Evolutionary conservation across 805 yeast genomes (phyloP).

Genomic region (Candida gorgasii): DNA sequence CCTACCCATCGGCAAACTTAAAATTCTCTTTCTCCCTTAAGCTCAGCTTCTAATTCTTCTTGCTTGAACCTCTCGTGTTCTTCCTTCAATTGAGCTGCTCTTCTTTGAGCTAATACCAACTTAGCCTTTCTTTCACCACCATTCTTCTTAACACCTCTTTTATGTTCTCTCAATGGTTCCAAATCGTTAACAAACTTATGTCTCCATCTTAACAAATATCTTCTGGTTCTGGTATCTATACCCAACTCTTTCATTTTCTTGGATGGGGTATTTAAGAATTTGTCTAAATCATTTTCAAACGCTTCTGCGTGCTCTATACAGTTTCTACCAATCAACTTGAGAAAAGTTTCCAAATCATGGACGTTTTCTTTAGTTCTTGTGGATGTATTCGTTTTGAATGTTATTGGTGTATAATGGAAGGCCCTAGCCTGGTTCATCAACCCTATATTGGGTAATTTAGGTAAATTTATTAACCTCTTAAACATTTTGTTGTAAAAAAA

Average conservation of each 20-base stretch:
- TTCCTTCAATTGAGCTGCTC: slow-evolving; percentile 60
- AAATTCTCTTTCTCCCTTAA: slow-evolving; percentile 44
- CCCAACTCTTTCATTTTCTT: slow-evolving; percentile 71
- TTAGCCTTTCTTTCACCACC: slow-evolving; percentile 87
- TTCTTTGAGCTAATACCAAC: slow-evolving; percentile 49
- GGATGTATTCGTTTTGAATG: slow-evolving; percentile 53
- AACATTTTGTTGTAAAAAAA: slow-evolving; percentile 9
- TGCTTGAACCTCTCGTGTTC: slow-evolving; percentile 45
- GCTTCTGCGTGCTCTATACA: slow-evolving; percentile 64
- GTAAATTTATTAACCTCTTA: slow-evolving; percentile 6
- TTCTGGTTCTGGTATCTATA: slow-evolving; percentile 67
- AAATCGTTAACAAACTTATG: slow-evolving; percentile 62
- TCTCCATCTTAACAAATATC: slow-evolving; percentile 72
- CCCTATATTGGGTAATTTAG: background rate
- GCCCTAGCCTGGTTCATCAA: slow-evolving; percentile 3
- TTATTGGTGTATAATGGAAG: slow-evolving; percentile 14
- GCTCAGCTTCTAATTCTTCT: slow-evolving; percentile 42
- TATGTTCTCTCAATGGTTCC: slow-evolving; percentile 54
- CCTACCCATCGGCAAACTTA: slow-evolving; percentile 14
- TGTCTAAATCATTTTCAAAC: slow-evolving; percentile 60
- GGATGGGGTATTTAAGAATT: slow-evolving; percentile 59
- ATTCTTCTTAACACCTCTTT: slow-evolving; percentile 66
- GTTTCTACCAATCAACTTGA: slow-evolving; percentile 77
- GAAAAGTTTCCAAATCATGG: slow-evolving; percentile 68
- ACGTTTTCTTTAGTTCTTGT: slow-evolving; percentile 46